Evolutionary conservation across 2,329 filamentous ascomycete species (phyloP), one percentile per base, ranked within the genome.

Genomic region (Tolypocladium tropicale): DNA sequence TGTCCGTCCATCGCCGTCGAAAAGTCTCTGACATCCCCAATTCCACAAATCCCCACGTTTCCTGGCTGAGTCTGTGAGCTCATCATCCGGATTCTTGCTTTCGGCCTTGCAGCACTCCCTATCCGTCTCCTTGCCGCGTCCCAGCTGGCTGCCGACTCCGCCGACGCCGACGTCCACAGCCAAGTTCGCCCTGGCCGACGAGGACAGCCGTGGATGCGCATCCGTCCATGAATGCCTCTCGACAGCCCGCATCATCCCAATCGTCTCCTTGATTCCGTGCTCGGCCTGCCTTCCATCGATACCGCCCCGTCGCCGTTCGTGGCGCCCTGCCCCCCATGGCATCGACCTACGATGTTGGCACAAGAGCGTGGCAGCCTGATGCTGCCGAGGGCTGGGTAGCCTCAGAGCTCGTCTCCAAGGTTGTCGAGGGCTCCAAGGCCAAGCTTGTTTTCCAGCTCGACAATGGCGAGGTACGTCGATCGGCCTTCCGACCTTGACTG

Each of bases 341-440:
- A 78, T 89, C 95, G 75, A 90, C 84, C 71, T 97, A 95, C 78
- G 92, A 97, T 80, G 84, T 96, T 70, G 94, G 93, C 70, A 97
- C 93, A 68, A 86, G 90, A 83, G 94, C 92, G 71, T 99, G 94
- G 94, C 94, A 97, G 82, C 92, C 94, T 66, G 94, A 99, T 78
- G 78, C 84, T 72, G 89, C 89, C 59, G 93, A 99, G 75, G 94
- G 94, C 76, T 99, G 94, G 93, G 85, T 99, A 72, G 89, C 92
- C 70, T 96, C 94, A 51, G 92, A 97, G 80, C 88, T 99, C 65
- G 80, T 88, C 71, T 87, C 89, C 74, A 96, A 94, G 80, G 81
- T 82, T 56, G 77, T 90, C 62, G 81, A 94, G 69, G 94, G 91
- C 60, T 82, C 90, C 68, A 96, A 95, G 71, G 88, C 93, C 68